Conservation (phyloP, 176 grass and related monocot genomes). For the Juncus effusus region DNA sequence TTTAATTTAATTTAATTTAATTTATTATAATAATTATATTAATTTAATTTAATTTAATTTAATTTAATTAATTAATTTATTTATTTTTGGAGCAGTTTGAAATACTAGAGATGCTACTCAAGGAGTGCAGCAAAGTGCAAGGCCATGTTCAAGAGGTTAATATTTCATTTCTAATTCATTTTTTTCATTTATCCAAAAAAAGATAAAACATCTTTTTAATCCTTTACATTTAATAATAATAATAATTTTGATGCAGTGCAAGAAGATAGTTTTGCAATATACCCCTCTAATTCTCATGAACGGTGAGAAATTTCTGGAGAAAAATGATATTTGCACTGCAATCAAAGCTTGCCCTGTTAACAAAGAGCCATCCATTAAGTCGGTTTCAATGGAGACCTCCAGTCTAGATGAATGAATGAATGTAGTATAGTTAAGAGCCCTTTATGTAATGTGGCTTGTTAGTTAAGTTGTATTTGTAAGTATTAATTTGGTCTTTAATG, state of each 20-base stretch:
- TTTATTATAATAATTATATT: background rate
- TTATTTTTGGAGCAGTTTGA: slow-evolving; percentile 46
- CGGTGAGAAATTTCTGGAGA: slow-evolving; percentile 84
- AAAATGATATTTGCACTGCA: slow-evolving; percentile 57
- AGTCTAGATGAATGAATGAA: slow-evolving; percentile 37
- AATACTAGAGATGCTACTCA: slow-evolving; percentile 69
- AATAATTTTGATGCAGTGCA: slow-evolving; percentile 52
- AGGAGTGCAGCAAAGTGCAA: slow-evolving; percentile 80
- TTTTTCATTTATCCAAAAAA: background rate
- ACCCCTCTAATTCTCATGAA: slow-evolving; percentile 73
- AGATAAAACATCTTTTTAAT: background rate
- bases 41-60: background rate
- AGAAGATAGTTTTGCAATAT: slow-evolving; percentile 79
- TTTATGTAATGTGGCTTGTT: background rate
- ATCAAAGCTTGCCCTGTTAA: slow-evolving; percentile 45
- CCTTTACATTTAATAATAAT: background rate
- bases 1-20: too few species aligned
- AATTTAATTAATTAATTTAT: slow-evolving; percentile 2
- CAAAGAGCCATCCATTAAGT: slow-evolving; percentile 24
- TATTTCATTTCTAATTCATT: background rate
- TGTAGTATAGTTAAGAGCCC: background rate
- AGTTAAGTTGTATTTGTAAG: slow-evolving; percentile 16
- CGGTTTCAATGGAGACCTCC: slow-evolving; percentile 2
- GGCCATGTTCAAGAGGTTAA: slow-evolving; percentile 68
- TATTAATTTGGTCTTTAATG: slow-evolving; percentile 3